Conservation (phyloP, 2,329 filamentous ascomycete genomes). For the Aureobasidium sp. region DNA sequence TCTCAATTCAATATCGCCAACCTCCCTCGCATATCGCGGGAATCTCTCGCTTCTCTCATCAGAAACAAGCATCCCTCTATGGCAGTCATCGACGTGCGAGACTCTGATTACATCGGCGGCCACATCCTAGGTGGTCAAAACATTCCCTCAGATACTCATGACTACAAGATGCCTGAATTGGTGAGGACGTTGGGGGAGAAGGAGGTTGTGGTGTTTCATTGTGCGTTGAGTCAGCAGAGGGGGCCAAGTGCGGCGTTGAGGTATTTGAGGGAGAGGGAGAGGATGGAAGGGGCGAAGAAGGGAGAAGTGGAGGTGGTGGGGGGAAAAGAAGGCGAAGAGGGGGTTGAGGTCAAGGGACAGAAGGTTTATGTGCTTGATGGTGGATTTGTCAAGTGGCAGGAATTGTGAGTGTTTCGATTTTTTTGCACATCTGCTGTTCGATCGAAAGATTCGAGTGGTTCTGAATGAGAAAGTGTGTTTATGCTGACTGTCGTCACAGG, state of each 20-base stretch:
- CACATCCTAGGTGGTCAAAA: constrained; percentile 75
- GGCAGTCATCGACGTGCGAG: constrained; percentile 82
- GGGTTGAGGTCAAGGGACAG: constrained; percentile 44
- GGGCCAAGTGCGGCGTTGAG: constrained; percentile 52
- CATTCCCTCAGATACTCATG: constrained; percentile 65
- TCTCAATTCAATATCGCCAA: constrained; percentile 51
- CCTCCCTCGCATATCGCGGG: constrained; percentile 60
- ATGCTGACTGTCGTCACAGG: constrained; percentile 22
- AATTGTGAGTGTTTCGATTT: constrained; percentile 44
- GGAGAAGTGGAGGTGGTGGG: constrained; percentile 2
- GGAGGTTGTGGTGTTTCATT: constrained; percentile 88
- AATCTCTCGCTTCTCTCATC: constrained; percentile 60
- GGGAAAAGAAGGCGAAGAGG: constrained; percentile 26
- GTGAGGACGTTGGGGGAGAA: constrained; percentile 68
- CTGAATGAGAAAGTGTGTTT: not conserved
- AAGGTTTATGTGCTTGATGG: constrained; percentile 73
- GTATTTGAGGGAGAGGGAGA: constrained; percentile 66
- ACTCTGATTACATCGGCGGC: constrained; percentile 82
- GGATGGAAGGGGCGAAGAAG: constrained; percentile 30
- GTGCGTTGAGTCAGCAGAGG: constrained; percentile 71
- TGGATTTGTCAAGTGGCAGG: constrained; percentile 86
- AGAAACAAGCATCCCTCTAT: constrained; percentile 34
- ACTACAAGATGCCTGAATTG: constrained; percentile 73
- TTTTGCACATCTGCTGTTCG: not conserved
- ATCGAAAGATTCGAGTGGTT: not conserved